Evolutionary conservation across 352 stramenopile species (phyloP), one percentile per base, ranked within the genome.

Genomic region (Globisporangium orthogonon): DNA sequence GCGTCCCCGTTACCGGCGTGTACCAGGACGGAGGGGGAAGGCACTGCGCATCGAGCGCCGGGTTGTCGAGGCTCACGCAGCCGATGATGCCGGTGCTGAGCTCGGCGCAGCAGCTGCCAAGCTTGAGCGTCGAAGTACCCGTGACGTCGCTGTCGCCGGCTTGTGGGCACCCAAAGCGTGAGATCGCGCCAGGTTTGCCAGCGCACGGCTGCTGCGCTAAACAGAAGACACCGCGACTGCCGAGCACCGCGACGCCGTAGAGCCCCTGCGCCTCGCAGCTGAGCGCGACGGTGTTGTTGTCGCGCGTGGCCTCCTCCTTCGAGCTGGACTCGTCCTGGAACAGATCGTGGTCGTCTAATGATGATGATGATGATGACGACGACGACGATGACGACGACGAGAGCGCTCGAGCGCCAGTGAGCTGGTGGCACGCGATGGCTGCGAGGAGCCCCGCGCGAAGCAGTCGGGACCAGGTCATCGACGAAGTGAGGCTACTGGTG

Each of bases 81-180:
- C 68, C 73, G 39, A 86, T 50, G 6, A 52, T 28, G 1, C 66
- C 73, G 7, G 45, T 66, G 1, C 31, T 28, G 18, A 81, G 41
- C 4, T 70, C 59, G 3, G 75, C 69, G 44, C 75, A 86, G 68
- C 75, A 86, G 52, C 68, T 81, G 52, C 74, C 73, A 28, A 30
- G 33, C 14, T 47, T 28, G 10, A 86, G 49, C 35, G 43, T 50
- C 7, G 40, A 45, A 0, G 13, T 23, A 2, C 62, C 62, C 7
- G 50, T 66, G 29, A 60, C n/a, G 7, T 28, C 52, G 4, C 48
- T 47, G 28, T 67, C 61, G 28, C 73, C 73, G 11, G 57, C 54
- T 7, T 41, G 46, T 3, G 75, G 75, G 48, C 75, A 86, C 0
- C 63, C 62, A n/a, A 75, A 63, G 9, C 41, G 31, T 7, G 44